Evolutionary conservation across 1,139 yeast genomes (phyloP).

Genomic region (Geotrichum histeridarum): DNA sequence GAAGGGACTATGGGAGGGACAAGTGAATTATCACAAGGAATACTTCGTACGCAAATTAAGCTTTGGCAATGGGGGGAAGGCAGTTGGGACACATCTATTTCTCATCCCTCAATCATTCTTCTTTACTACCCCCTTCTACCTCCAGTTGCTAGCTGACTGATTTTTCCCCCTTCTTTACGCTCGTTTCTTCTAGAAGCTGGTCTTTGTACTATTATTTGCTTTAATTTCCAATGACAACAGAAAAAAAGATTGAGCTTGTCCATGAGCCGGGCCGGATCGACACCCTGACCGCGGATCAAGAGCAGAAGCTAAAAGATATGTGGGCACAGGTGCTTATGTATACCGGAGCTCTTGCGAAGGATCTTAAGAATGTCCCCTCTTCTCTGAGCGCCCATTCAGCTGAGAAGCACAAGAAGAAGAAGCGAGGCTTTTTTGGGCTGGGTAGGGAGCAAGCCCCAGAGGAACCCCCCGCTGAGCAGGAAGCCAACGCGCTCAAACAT

Average conservation of each 20-base stretch:
- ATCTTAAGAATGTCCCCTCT: conserved; percentile 29
- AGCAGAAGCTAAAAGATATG: conserved; percentile 61
- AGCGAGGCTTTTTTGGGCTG: conserved; percentile 27
- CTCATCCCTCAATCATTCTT: too few species aligned
- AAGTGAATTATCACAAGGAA: too few species aligned
- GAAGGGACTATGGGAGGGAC: too few species aligned
- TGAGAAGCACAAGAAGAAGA: conserved; percentile 27
- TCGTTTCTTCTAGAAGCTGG: too few species aligned
- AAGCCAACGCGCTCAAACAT: conserved; percentile 1
- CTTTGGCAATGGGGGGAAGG: too few species aligned
- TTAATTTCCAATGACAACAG: not conserved
- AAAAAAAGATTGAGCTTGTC: not conserved
- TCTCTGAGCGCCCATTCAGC: conserved; percentile 24
- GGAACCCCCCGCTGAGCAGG: conserved; percentile 17
- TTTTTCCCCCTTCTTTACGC: too few species aligned
- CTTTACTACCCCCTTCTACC: too few species aligned
- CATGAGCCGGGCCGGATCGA: conserved; percentile 42
- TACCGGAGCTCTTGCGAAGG: conserved; percentile 53
- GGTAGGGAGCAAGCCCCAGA: conserved; percentile 22
- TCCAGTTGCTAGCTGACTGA: too few species aligned
- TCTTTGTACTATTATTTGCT: too few species aligned
- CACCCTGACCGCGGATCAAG: conserved; percentile 58
- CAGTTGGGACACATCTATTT: too few species aligned
- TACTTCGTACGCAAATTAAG: too few species aligned
- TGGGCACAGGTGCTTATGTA: conserved; percentile 64